Evolutionary conservation across 2,329 filamentous ascomycete species (phyloP).

Genomic region (Trichophyton equinum): DNA sequence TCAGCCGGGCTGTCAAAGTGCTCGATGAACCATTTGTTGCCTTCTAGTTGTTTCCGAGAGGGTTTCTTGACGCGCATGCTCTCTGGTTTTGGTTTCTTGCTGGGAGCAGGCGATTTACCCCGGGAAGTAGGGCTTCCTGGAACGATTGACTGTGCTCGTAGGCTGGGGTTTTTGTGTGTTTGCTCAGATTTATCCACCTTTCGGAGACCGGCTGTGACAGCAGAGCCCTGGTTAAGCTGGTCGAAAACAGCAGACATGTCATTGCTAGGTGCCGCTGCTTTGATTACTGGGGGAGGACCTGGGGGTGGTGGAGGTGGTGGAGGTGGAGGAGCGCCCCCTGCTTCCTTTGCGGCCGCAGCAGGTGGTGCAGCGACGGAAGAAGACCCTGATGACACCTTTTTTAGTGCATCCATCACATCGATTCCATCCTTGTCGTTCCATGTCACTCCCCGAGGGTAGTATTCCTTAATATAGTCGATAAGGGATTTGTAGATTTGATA

Average conservation of each 20-base stretch:
- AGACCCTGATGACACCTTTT: slow-evolving; percentile 38
- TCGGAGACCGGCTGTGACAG: slow-evolving; percentile 75
- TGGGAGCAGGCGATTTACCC: slow-evolving; percentile 75
- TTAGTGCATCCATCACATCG: slow-evolving; percentile 57
- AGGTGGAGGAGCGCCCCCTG: slow-evolving; percentile 38
- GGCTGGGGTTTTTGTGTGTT: slow-evolving; percentile 94
- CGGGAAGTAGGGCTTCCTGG: slow-evolving; percentile 46
- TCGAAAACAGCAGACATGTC: slow-evolving; percentile 84
- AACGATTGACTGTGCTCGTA: slow-evolving; percentile 62
- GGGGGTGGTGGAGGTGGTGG: slow-evolving; percentile 60
- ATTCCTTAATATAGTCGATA: slow-evolving; percentile 68
- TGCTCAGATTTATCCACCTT: slow-evolving; percentile 94
- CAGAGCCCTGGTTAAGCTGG: slow-evolving; percentile 75
- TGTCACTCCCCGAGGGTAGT: slow-evolving; percentile 63
- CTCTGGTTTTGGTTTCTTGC: slow-evolving; percentile 75
- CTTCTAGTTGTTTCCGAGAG: slow-evolving; percentile 63
- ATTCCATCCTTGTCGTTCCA: slow-evolving; percentile 74
- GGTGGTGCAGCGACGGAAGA: slow-evolving; percentile 16
- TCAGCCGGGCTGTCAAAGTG: slow-evolving; percentile 70
- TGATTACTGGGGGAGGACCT: slow-evolving; percentile 38
- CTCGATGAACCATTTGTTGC: slow-evolving; percentile 93
- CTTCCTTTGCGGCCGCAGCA: slow-evolving; percentile 24
- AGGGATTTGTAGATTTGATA: slow-evolving; percentile 81
- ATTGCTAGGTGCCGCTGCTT: slow-evolving; percentile 33
- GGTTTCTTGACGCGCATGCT: slow-evolving; percentile 76